Percentiles rank a stretch among this genome's conserved stretches.
phyloP scores from a whole-genome alignment of 305 asterid species.

The Fraxinus velutina region DNA sequence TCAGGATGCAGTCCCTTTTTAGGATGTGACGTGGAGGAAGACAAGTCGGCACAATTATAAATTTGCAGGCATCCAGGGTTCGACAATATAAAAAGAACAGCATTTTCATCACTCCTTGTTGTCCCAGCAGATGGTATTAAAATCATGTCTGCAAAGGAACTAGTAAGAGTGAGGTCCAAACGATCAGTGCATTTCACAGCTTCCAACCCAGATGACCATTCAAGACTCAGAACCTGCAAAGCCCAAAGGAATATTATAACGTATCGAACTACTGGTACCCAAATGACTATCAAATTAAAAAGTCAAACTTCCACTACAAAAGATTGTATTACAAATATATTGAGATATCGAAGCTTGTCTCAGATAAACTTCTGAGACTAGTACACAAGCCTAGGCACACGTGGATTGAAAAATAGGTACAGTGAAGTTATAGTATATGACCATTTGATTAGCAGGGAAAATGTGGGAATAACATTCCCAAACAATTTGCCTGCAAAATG shows the following conservation, averaged over 20 bases:
- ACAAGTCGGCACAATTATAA: constrained; percentile 43
- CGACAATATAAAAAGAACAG: constrained; percentile 63
- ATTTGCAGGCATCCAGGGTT: constrained; percentile 69
- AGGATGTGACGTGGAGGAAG: constrained; percentile 40
- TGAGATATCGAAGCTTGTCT: constrained; percentile 15
- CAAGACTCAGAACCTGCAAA: constrained; percentile 69
- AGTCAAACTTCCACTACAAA: constrained; percentile 16
- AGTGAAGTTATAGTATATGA: not conserved
- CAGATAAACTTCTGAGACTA: not conserved
- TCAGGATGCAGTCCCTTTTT: constrained; percentile 34
- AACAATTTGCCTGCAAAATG: not conserved
- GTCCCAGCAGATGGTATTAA: constrained; percentile 55
- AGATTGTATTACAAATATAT: constrained; percentile 15
- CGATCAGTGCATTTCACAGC: constrained; percentile 66
- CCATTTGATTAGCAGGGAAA: constrained; percentile 18
- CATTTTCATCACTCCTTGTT: constrained; percentile 37
- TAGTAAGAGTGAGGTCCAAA: constrained; percentile 65
- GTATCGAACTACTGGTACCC: constrained; percentile 7
- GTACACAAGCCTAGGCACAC: constrained; percentile 10
- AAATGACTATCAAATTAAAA: constrained; percentile 13
- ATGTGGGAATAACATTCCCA: not conserved
- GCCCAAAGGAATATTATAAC: constrained; percentile 23
- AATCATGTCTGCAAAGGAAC: constrained; percentile 80
- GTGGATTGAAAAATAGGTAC: constrained; percentile 13
- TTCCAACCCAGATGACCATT: constrained; percentile 80